A percentile compares a stretch with the other conserved stretches of the same genome.
Conservation (phyloP, 2,329 filamentous ascomycete genomes). For the Graphilbum ipis-grandicollis region DNA sequence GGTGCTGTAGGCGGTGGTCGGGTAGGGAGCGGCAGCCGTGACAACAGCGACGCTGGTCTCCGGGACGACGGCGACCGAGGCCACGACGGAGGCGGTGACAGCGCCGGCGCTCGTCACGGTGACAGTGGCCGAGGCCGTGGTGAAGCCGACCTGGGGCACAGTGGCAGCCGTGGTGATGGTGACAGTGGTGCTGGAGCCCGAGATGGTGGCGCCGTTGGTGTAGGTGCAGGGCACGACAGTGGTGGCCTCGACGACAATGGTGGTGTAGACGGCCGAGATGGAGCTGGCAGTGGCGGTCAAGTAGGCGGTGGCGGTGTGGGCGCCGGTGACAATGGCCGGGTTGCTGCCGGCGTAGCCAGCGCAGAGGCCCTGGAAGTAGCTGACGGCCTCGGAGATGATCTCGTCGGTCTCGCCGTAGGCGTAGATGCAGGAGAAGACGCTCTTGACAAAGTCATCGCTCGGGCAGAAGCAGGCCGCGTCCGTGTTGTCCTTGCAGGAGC, state of each 20-base stretch:
- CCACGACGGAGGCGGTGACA: not conserved
- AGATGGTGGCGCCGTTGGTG: slow-evolving; percentile 25
- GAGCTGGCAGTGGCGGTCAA: slow-evolving; percentile 32
- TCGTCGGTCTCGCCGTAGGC: slow-evolving; percentile 52
- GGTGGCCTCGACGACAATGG: slow-evolving; percentile 30
- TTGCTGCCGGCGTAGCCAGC: slow-evolving; percentile 56
- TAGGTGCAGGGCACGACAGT: slow-evolving; percentile 32
- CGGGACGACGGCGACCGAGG: not conserved
- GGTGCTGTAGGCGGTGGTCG: slow-evolving; percentile 13
- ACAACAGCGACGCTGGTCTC: slow-evolving; percentile 14
- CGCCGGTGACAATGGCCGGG: slow-evolving; percentile 68
- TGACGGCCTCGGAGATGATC: slow-evolving; percentile 52
- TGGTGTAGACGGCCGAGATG: slow-evolving; percentile 23
- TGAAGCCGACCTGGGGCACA: slow-evolving; percentile 35
- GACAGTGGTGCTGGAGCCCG: slow-evolving; percentile 31
- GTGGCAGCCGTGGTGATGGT: slow-evolving; percentile 29
- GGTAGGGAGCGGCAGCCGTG: slow-evolving; percentile 10
- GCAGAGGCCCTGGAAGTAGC: slow-evolving; percentile 86
- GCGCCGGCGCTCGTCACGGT: slow-evolving; percentile 1
- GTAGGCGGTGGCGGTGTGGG: slow-evolving; percentile 40
- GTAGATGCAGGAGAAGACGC: slow-evolving; percentile 66
- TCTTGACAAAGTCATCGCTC: slow-evolving; percentile 54
- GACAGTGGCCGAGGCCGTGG: slow-evolving; percentile 14
- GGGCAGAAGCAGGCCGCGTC: slow-evolving; percentile 80
- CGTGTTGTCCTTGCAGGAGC: slow-evolving; percentile 73